These are phyloP conservation scores for Trypanosoma theileri DNA, from an alignment of 208 protist genomes.

Conservation along the genomic window DNA sequence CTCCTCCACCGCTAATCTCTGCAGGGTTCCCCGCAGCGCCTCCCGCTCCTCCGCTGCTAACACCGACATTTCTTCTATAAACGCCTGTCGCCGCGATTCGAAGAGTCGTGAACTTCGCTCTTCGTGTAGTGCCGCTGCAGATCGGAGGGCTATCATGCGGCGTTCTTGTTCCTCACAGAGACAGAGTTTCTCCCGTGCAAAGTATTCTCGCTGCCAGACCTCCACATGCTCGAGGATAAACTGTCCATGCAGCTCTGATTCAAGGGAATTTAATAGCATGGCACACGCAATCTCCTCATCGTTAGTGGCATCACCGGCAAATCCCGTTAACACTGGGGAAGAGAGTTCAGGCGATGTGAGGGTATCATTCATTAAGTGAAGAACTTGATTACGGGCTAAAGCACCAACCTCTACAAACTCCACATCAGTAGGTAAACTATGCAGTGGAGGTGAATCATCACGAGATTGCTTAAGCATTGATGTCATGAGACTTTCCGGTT, in stretches of 20 bases:
- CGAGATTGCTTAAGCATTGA: neutral
- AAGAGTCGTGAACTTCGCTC: neutral
- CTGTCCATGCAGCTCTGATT: conserved; percentile 15
- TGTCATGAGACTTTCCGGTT: neutral
- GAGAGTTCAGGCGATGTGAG: neutral
- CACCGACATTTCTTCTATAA: neutral
- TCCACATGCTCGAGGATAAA: conserved; percentile 12
- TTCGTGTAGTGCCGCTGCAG: neutral
- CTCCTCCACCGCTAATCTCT: conserved; percentile 4
- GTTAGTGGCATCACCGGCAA: neutral
- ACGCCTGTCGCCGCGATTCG: neutral
- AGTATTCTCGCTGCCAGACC: conserved; percentile 10
- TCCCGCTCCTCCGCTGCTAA: conserved; percentile 9
- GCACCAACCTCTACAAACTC: neutral
- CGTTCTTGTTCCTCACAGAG: conserved; percentile 13
- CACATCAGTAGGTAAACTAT: no score
- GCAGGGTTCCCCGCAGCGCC: neutral
- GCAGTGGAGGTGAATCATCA: no score
- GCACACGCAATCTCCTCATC: neutral
- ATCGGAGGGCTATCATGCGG: neutral
- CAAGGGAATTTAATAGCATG: neutral
- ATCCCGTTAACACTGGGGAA: neutral
- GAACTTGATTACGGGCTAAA: neutral
- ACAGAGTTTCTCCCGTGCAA: neutral
- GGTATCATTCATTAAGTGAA: neutral